Conservation (phyloP, 2,329 filamentous ascomycete genomes). For the Colletotrichum falcatum region DNA sequence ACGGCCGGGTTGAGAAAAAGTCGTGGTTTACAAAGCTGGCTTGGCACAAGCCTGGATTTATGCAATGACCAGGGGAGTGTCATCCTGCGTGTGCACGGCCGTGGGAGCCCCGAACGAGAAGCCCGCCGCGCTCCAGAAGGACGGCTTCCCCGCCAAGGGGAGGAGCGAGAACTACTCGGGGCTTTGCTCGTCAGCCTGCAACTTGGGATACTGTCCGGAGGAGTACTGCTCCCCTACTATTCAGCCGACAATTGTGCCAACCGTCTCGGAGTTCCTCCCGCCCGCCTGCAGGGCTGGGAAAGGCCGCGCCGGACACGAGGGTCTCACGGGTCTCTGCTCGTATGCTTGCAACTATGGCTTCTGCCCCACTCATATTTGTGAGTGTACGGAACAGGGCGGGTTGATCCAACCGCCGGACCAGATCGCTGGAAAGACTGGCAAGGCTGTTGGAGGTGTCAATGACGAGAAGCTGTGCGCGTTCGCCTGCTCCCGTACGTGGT, state of each 20-base stretch:
- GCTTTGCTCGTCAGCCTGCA: conserved; percentile 11
- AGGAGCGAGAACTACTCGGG: background rate
- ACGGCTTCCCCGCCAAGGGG: conserved; percentile 3
- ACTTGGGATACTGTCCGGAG: conserved; percentile 17
- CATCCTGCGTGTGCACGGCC: no score
- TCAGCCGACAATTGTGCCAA: background rate
- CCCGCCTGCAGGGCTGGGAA: background rate
- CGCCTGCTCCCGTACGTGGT: conserved; percentile 59
- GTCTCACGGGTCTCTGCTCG: conserved; percentile 6
- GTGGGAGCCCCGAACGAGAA: no score
- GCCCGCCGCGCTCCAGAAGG: background rate
- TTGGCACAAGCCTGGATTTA: no score
- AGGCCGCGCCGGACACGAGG: background rate
- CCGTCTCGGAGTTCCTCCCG: background rate
- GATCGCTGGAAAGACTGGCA: conserved; percentile 39
- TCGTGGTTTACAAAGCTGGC: no score
- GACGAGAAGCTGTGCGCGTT: conserved; percentile 59
- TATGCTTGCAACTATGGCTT: conserved; percentile 14
- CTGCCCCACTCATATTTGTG: conserved; percentile 5
- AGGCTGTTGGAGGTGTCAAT: conserved; percentile 49
- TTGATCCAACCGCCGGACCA: conserved; percentile 46
- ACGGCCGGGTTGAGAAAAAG: no score
- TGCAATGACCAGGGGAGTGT: no score
- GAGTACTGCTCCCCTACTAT: background rate
- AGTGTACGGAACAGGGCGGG: no score